Evolutionary conservation across 2,329 filamentous ascomycete genomes (phyloP).

Genomic region (Bimuria novae-zelandiae): DNA sequence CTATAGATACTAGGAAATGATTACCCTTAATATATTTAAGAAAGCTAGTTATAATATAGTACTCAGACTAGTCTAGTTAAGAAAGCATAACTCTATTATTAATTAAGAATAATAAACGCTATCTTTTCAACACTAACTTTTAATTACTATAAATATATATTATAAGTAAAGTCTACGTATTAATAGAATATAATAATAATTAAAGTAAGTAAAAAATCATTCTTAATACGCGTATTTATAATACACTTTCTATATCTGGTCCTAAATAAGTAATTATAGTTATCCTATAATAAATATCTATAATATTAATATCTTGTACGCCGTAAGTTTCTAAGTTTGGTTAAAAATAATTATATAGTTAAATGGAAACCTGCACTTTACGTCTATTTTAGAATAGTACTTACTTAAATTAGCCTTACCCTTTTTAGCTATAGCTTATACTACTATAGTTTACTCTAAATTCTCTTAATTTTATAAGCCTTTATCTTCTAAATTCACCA

Average conservation of each 20-base stretch:
- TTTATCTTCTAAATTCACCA: neutral
- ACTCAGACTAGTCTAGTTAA: too few species aligned
- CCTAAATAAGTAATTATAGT: neutral
- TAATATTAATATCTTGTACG: constrained; percentile 7
- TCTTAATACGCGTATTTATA: neutral
- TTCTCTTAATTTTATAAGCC: neutral
- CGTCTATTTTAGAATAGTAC: constrained; percentile 4
- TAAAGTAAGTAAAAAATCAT: constrained; percentile 12
- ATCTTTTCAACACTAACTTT: too few species aligned
- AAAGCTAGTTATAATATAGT: too few species aligned
- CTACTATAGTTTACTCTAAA: constrained; percentile 4
- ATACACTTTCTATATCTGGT: neutral
- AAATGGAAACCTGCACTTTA: constrained; percentile 3
- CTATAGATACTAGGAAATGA: too few species aligned
- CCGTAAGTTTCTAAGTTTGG: neutral
- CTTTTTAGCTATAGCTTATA: constrained; percentile 4
- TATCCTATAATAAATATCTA: constrained; percentile 1
- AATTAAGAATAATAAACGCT: too few species aligned
- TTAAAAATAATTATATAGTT: constrained; percentile 5
- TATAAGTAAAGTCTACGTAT: too few species aligned
- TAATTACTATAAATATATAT: too few species aligned
- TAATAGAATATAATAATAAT: constrained; percentile 21
- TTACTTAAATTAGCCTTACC: constrained; percentile 4
- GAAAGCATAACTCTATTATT: too few species aligned
- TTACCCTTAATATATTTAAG: too few species aligned